Evolutionary conservation across 2,329 filamentous ascomycete genomes (phyloP), one percentile per base, ranked within the genome.

Genomic region (Pyrenochaeta sp.): DNA sequence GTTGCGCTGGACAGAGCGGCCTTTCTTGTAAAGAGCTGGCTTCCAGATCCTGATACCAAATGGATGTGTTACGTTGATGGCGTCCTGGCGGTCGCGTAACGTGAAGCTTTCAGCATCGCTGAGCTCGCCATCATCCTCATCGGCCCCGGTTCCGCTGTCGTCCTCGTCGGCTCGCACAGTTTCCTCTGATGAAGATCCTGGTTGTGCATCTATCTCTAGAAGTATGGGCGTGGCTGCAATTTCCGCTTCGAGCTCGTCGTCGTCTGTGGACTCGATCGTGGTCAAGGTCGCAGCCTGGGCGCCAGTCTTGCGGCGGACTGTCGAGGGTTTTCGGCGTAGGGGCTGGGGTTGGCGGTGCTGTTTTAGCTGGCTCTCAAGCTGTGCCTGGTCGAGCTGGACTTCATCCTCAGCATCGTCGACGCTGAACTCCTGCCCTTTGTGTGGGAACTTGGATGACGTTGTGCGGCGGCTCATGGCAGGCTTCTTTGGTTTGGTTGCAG

Each of bases 41-140:
- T 99, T 99, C 94, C 94, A 99, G 53, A 99, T 90, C 69, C 95
- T 86, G 68, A 99, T 97, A 78, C 94, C 94, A 63, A 99, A 99
- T 0, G 94, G 94, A 78, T 99, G 94, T 0, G 94, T 99, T 71
- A 96, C 88, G 74, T 99, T 99, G 78, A 99, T 99, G 55, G 94
- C 94, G 69, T 96, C 86, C 73, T 99, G 94, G 42, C 94, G 85
- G 71, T 99, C 94, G 71, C 95, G 96, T 60, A 99, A 81, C 0
- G 94, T 99, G 69, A 99, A 99, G 75, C 93, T 97, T 74, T 96
- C 94, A 1, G 94, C 89, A 60, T 97, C 94, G 70, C 93, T 96
- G 37, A 92, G 65, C 46, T 88, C 85, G 45, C 76, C 85, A 21
- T 89, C 86, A 14, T 88, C 88, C 7, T 87, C 84, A 19, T 53